These are phyloP conservation scores for Podaxis mareebaensis DNA, from an alignment of 768 basidiomycete species.

Conservation along the genomic window DNA sequence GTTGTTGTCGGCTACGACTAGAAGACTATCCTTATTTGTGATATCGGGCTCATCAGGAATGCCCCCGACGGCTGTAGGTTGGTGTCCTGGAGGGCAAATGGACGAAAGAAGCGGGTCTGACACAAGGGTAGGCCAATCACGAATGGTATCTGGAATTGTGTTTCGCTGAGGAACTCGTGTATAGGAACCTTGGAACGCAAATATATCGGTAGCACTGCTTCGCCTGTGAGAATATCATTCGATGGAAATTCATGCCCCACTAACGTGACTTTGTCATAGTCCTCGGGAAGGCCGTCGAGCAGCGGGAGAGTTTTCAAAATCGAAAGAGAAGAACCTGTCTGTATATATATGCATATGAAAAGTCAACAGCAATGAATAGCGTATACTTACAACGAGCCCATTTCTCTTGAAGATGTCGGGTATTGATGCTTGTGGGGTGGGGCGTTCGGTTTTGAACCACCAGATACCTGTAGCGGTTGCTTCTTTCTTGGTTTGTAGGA, in stretches of 20 bases:
- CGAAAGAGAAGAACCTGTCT: conserved; percentile 82
- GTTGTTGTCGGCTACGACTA: conserved; percentile 57
- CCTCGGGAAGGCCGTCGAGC: conserved; percentile 69
- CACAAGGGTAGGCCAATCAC: conserved; percentile 68
- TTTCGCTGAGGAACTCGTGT: conserved; percentile 45
- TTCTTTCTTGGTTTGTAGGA: conserved; percentile 19
- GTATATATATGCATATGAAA: conserved; percentile 18
- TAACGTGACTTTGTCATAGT: conserved; percentile 66
- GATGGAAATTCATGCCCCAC: conserved; percentile 25
- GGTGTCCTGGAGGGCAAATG: conserved; percentile 48
- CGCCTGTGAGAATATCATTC: conserved; percentile 19
- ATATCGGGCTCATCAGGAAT: conserved; percentile 45
- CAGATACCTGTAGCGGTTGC: conserved; percentile 47
- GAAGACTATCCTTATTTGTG: conserved; percentile 63
- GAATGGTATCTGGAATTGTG: conserved; percentile 58
- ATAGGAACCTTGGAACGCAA: conserved; percentile 76
- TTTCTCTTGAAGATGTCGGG: conserved; percentile 78
- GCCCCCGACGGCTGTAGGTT: conserved; percentile 26
- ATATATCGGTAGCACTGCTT: conserved; percentile 72
- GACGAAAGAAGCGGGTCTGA: conserved; percentile 59
- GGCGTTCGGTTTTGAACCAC: conserved; percentile 62
- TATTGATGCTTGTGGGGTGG: conserved; percentile 41
- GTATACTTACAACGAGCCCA: conserved; percentile 54
- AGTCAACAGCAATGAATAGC: conserved; percentile 7
- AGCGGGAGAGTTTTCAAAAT: conserved; percentile 69